Base-by-base conservation (phyloP, 495 filamentous ascomycete species). In the Tuber borchii region DNA sequence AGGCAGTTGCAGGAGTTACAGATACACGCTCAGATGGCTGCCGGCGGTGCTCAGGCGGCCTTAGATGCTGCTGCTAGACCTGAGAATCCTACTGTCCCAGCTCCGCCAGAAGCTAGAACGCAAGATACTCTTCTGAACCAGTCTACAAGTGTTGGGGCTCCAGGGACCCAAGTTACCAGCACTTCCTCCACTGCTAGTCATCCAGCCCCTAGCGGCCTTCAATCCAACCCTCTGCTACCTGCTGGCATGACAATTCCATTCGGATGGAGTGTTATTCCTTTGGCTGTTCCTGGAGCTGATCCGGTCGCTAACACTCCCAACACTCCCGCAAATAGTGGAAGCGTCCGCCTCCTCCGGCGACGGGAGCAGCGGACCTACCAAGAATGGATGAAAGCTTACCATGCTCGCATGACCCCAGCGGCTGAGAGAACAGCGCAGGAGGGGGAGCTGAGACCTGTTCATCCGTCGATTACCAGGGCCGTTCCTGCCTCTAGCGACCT, bases 261-360 rank as follows among this genome's bases (percentile, higher is more conserved):
- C 8, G 81, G 81, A 7, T 83, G 81, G 81, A 80, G 75, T 69
- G 78, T 83, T 10, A 46, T 83, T 71, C 81, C 81, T 9, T 71
- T 83, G n/a, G 82, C 81, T 44, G 73, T 75, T 39, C 69, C 81
- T 1, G 79, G 79, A 31, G 61, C 76, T 51, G 42, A 42, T 73
- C 40, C 72, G 22, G 69, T 37, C 34, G 42, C 76, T 45, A 69
- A 44, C 26, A 0, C 26, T 1, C n/a, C n/a, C 19, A 48, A 34
- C 56, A 76, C 79, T 45, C 26, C 74, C 42, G 42, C 77, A 31
- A 74, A 71, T 8, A 40, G 70, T 14, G 75, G 73, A 1, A 56
- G 45, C 39, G 69, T 75, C 51, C 70, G 76, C 71, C 51, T 79
- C 69, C 73, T 61, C 37, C 77, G 75, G 19, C 78, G 79, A n/a